Conservation (phyloP, 176 grass and related monocot genomes). For the Eragrostis curvula region DNA sequence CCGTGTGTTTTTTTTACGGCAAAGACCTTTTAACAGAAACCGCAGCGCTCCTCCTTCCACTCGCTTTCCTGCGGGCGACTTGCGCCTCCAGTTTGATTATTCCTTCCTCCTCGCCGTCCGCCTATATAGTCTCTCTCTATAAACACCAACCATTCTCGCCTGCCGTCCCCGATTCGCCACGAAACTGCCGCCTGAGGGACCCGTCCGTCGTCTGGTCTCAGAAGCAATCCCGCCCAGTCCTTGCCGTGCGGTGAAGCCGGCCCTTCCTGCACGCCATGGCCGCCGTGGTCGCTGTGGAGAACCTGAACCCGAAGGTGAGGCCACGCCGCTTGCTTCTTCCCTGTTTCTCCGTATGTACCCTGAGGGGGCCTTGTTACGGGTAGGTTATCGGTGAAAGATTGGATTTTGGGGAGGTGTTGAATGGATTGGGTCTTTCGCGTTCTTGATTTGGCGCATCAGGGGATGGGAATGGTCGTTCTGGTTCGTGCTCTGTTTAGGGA, state of each 20-base stretch:
- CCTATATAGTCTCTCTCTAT: conserved; percentile 25
- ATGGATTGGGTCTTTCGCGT: neutral
- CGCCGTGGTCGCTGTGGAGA: conserved; percentile 49
- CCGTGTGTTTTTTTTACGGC: neutral
- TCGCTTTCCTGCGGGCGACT: conserved; percentile 42
- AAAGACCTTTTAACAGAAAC: conserved; percentile 27
- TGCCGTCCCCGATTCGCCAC: conserved; percentile 49
- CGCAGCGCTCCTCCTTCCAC: conserved; percentile 24
- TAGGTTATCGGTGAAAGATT: neutral
- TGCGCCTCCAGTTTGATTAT: conserved; percentile 22
- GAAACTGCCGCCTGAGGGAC: neutral
- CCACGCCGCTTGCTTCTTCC: neutral
- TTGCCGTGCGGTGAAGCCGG: neutral
- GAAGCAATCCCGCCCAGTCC: conserved; percentile 3
- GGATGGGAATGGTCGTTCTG: neutral
- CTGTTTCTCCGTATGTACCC: neutral
- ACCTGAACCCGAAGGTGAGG: conserved; percentile 62
- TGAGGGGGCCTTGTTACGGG: neutral
- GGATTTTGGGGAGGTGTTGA: conserved; percentile 14
- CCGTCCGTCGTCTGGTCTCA: neutral
- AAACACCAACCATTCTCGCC: conserved; percentile 22
- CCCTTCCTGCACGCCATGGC: conserved; percentile 41
- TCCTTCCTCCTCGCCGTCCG: neutral
- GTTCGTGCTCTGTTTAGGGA: neutral
- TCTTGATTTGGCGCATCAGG: conserved; percentile 6